These are phyloP conservation scores for Nicotiana rustica DNA, from an alignment of 305 asterid species.

Conservation along the genomic window DNA sequence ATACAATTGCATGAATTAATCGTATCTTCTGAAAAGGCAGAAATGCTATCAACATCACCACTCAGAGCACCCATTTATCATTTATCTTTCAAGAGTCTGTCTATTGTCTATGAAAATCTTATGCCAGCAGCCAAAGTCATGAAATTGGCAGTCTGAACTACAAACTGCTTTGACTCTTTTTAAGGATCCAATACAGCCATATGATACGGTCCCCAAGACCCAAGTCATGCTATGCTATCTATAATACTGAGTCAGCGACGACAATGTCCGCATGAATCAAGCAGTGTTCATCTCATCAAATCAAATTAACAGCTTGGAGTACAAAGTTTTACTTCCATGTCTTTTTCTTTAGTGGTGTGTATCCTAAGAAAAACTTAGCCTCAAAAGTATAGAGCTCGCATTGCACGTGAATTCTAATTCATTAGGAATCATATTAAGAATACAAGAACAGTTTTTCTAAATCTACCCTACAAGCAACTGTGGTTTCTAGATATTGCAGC, in stretches of 20 bases:
- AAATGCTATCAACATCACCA: not conserved
- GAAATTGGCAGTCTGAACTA: not conserved
- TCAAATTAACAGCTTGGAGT: not conserved
- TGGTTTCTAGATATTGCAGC: constrained; percentile 82
- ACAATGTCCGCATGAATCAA: constrained; percentile 10
- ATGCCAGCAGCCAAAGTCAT: constrained; percentile 29
- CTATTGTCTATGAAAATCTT: not conserved
- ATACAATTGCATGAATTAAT: not conserved
- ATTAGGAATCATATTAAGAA: too few relatives aligned
- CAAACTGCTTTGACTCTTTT: not conserved
- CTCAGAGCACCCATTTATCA: constrained; percentile 21
- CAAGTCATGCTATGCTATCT: constrained; percentile 18
- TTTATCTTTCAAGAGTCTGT: constrained; percentile 15
- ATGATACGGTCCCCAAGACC: not conserved
- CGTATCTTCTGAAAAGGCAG: constrained; percentile 19
- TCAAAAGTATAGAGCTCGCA: not conserved
- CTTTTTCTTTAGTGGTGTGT: not conserved
- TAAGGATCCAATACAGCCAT: constrained; percentile 1
- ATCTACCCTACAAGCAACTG: constrained; percentile 86
- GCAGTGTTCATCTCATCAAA: not conserved
- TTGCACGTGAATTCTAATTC: not conserved
- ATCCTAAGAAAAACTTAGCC: constrained; percentile 19
- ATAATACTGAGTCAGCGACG: not conserved
- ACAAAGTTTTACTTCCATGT: constrained; percentile 5
- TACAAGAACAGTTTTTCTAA: constrained; percentile 46